These are phyloP conservation scores for Aspergillus taichungensis DNA, from an alignment of 495 filamentous ascomycete species.

Conservation along the genomic window DNA sequence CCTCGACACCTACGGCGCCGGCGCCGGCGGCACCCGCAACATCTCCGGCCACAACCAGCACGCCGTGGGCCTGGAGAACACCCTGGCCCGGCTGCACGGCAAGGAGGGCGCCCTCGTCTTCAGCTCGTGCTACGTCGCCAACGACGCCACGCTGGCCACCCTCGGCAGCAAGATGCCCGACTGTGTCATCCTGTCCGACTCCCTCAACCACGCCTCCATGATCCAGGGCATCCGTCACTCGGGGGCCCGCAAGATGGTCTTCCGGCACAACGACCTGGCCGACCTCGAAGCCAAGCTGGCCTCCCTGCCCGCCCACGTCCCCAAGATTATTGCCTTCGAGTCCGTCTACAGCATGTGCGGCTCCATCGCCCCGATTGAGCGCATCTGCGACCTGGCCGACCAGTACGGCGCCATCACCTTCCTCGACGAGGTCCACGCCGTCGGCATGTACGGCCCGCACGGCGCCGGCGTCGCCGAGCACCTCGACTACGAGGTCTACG, in stretches of 20 bases:
- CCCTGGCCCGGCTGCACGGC: conserved; percentile 80
- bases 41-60: conserved; percentile 98
- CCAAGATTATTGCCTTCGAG: conserved; percentile 98
- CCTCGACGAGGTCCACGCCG: conserved; percentile 95
- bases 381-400: conserved; percentile 90
- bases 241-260: conserved; percentile 91
- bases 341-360: conserved; percentile 99
- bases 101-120: conserved; percentile 91
- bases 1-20: conserved; percentile 88
- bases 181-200: conserved; percentile 93
- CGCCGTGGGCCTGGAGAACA: conserved; percentile 74
- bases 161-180: conserved; percentile 91
- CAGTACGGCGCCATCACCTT: conserved; percentile 98
- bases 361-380: conserved; percentile 88
- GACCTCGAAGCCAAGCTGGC: conserved; percentile 90
- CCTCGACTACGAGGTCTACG: conserved; percentile 71
- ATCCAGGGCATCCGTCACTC: conserved; percentile 98
- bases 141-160: conserved; percentile 94
- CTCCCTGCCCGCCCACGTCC: conserved; percentile 68
- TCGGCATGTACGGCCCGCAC: conserved; percentile 97
- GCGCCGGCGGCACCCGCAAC: conserved; percentile 91
- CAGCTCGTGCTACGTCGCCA: conserved; percentile 94
- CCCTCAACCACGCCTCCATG: conserved; percentile 96
- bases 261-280: conserved; percentile 91
- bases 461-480: conserved; percentile 97